Percentiles rank a stretch among this genome's conserved stretches.
Conservation (phyloP, 257 asterid genomes). For the Solanum microdontum region DNA sequence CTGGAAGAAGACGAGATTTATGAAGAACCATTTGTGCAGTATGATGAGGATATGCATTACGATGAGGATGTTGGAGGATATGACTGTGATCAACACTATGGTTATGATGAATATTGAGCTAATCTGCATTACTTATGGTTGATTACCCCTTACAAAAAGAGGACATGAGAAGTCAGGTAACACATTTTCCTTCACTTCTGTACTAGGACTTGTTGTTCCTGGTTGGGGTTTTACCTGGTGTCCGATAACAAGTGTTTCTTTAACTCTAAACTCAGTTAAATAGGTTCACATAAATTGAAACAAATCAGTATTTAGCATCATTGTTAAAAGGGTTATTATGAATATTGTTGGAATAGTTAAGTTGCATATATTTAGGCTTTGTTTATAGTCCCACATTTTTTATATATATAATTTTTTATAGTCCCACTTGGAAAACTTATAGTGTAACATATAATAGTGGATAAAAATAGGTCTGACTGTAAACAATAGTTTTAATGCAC, state of each 20-base stretch:
- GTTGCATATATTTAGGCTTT: neutral
- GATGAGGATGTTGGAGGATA: conserved; percentile 15
- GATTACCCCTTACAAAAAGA: neutral
- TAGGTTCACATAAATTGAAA: neutral
- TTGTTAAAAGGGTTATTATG: neutral
- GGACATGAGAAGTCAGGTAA: neutral
- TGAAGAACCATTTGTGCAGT: conserved; percentile 1
- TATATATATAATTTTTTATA: no score
- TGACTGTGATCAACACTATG: conserved; percentile 12
- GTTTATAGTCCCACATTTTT: no score
- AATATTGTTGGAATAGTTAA: neutral
- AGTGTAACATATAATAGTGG: neutral
- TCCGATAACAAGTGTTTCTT: neutral
- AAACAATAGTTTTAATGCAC: no score
- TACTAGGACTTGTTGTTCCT: neutral
- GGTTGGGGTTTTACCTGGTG: neutral
- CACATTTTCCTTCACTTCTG: neutral
- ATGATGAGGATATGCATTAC: neutral
- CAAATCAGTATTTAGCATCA: neutral
- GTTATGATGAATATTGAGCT: neutral
- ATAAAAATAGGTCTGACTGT: neutral
- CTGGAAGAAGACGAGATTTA: conserved; percentile 9
- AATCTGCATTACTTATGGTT: neutral
- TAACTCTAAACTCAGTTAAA: neutral
- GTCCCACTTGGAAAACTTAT: neutral